Conservation (phyloP, 2,329 filamentous ascomycete species). For the Fusarium citri region DNA sequence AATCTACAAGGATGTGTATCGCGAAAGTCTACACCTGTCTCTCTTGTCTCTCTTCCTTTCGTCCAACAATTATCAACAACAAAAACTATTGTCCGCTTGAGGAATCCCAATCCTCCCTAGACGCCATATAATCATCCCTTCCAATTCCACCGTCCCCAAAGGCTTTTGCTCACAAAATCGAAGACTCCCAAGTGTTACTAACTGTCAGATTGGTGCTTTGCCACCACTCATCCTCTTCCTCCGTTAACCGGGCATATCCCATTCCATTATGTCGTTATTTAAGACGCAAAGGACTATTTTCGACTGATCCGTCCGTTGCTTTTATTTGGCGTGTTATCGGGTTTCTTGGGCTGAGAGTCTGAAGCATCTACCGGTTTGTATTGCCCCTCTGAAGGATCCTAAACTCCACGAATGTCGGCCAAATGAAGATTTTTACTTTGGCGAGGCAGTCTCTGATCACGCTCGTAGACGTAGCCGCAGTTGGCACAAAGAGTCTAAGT, state of each 20-base stretch:
- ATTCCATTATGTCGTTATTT: conserved; percentile 10
- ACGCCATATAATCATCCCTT: conserved; percentile 44
- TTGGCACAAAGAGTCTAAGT: conserved; percentile 87
- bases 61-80: conserved; percentile 39
- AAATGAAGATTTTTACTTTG: conserved; percentile 57
- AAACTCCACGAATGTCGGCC: conserved; percentile 49
- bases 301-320: conserved; percentile 11
- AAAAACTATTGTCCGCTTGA: conserved; percentile 40
- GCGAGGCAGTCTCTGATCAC: conserved; percentile 81
- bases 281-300: background rate
- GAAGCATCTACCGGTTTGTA: conserved; percentile 31
- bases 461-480: conserved; percentile 89
- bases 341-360: conserved; percentile 1
- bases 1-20: conserved; percentile 37
- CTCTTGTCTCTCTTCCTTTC: background rate
- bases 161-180: conserved; percentile 47
- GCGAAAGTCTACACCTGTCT: conserved; percentile 35
- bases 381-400: conserved; percentile 41
- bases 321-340: conserved; percentile 21
- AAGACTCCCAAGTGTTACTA: conserved; percentile 37
- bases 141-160: conserved; percentile 39
- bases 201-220: conserved; percentile 20
- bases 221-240: conserved; percentile 12
- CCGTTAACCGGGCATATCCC: conserved; percentile 8
- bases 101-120: conserved; percentile 43